Conservation (phyloP, 768 basidiomycete species). For the Gloeophyllum trabeum region DNA sequence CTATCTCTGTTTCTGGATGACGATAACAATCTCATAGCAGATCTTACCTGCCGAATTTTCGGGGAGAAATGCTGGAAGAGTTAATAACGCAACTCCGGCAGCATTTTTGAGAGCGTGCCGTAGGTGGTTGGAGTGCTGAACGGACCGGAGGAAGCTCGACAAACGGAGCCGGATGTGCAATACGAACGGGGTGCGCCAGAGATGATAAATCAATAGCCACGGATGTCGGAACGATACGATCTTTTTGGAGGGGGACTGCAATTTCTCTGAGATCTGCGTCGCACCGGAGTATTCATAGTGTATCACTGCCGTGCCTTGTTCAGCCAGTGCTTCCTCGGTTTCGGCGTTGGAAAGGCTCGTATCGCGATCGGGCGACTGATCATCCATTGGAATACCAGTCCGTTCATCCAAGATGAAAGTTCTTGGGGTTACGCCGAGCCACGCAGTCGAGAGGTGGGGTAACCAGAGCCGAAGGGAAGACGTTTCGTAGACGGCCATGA, state of each 20-base stretch:
- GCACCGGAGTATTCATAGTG: not conserved
- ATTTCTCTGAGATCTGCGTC: not conserved
- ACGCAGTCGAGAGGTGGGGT: constrained; percentile 26
- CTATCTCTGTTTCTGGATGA: not conserved
- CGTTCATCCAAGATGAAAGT: constrained; percentile 18
- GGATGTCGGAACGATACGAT: constrained; percentile 2
- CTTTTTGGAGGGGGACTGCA: not conserved
- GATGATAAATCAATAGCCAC: constrained; percentile 5
- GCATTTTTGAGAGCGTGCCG: constrained; percentile 36
- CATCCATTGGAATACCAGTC: constrained; percentile 3
- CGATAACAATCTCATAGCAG: too few species aligned
- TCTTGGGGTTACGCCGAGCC: constrained; percentile 29
- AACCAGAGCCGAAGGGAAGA: constrained; percentile 25
- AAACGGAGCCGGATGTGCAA: constrained; percentile 17
- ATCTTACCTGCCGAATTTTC: constrained; percentile 20
- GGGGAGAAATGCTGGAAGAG: constrained; percentile 32
- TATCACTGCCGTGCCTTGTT: constrained; percentile 12
- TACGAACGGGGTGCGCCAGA: constrained; percentile 16
- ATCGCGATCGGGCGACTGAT: constrained; percentile 7
- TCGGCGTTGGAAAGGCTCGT: constrained; percentile 19
- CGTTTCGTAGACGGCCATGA: constrained; percentile 18
- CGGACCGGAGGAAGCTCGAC: constrained; percentile 17
- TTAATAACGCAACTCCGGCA: constrained; percentile 28
- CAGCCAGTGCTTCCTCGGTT: constrained; percentile 21
- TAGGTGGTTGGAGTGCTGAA: constrained; percentile 29